Evolutionary conservation across 1,139 yeast species (phyloP), one percentile per base, ranked within the genome.

Genomic region (Debaryomyces singareniensis): DNA sequence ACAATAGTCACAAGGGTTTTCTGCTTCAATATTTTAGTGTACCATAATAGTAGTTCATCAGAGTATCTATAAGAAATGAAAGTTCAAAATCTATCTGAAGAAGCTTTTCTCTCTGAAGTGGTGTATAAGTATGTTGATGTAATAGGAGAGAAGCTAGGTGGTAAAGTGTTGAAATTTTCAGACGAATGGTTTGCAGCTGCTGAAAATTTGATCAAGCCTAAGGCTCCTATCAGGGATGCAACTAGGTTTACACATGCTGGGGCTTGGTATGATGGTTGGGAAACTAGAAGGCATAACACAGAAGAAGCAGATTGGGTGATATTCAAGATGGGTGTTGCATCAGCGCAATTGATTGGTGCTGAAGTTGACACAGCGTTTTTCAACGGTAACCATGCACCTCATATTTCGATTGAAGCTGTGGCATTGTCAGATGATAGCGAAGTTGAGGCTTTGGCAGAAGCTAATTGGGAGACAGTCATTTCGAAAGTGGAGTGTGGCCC

Each of bases 251-350:
- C 82, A 4, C 81, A 75, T 40, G 75, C 89, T 4, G 97, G 97
- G 32, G 95, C 95, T 4, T 87, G 96, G 96, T 89, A 84, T 51
- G 97, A 89, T 45, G 97, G 97, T 11, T 89, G 97, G 97, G 97
- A 89, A 57, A 87, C 97, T 14, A 71, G 96, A 53, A 73, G 97
- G 58, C 97, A 89, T 64, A 89, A 89, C 55, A 59, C 75, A 2
- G 81, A 68, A 37, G 86, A 77, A 34, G 83, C 85, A 25, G 97
- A 89, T 49, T 87, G 89, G 83, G 96, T 83, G 16, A 65, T 84
- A 24, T 61, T 89, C 55, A 71, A 75, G 52, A 66, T 85, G 49
- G 97, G 97, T 9, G 96, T 89, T 11, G 66, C 86, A 5, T 74
- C 85, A 25, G 96, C 96, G 2, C 66, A 67, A 29, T 58, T 91